Evolutionary conservation across 179 eudicot genomes (phyloP).

Genomic region (Amaranthus tricolor): DNA sequence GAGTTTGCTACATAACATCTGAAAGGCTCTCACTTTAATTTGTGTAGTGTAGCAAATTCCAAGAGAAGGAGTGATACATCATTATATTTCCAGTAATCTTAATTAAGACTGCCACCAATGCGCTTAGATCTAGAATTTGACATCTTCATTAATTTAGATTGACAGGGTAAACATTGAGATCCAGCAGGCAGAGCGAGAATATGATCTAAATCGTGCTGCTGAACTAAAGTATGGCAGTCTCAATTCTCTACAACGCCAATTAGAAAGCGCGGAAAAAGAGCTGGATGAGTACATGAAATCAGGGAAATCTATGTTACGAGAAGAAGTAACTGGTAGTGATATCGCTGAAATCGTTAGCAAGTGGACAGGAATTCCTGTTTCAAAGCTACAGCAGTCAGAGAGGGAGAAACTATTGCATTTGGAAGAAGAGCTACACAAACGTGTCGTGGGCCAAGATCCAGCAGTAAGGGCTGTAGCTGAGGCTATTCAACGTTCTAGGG

Average conservation of each 20-base stretch:
- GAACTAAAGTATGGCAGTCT: conserved; percentile 92
- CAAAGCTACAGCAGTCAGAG: conserved; percentile 89
- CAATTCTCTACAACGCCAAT: conserved; percentile 80
- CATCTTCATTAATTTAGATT: conserved; percentile 40
- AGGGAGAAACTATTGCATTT: conserved; percentile 77
- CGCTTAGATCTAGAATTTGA: not conserved
- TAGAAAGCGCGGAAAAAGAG: conserved; percentile 76
- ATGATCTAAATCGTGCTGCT: conserved; percentile 93
- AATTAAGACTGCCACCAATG: not conserved
- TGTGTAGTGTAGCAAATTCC: no score
- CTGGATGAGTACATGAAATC: conserved; percentile 77
- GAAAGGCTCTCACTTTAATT: no score
- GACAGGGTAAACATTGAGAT: conserved; percentile 96
- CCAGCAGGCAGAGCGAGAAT: conserved; percentile 92
- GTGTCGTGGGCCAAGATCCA: conserved; percentile 92
- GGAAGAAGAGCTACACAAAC: conserved; percentile 86
- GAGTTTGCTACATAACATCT: no score
- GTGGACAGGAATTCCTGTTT: conserved; percentile 98
- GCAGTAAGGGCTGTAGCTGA: conserved; percentile 87
- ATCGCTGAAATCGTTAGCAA: conserved; percentile 96
- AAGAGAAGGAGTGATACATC: no score
- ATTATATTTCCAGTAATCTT: not conserved
- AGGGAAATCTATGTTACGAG: conserved; percentile 98
- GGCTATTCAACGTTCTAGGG: conserved; percentile 93
- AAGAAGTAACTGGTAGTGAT: conserved; percentile 80